Base-by-base conservation (phyloP, 2,329 filamentous ascomycete genomes). In the Xylaria sp. region DNA sequence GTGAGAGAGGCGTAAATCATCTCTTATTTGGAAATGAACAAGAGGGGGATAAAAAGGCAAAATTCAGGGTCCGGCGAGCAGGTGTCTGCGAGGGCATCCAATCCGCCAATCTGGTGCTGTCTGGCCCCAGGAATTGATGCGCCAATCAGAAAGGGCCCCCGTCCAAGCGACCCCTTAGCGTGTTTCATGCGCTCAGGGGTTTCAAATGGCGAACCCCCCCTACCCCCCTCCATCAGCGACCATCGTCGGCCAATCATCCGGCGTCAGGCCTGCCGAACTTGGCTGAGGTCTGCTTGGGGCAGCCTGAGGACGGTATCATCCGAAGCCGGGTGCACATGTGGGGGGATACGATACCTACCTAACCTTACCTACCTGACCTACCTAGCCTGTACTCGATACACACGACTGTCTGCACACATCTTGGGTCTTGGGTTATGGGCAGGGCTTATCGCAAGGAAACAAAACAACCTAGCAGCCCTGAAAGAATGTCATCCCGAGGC, bases 201-300 rank as follows among this genome's bases (percentile, higher is more conserved):
- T 50, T 54, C 52, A 54, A 56, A 59, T 59, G 56, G 50, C 50
- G 56, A 61, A n/a, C n/a, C n/a, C n/a, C n/a, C n/a, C n/a, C n/a
- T n/a, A n/a, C n/a, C n/a, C n/a, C n/a, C n/a, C n/a, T 61, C 58
- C 53, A 26, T 54, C 48, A 52, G 29, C 20, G 45, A 21, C 44
- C 41, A 43, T 46, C 48, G 29, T 34, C 26, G 43, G 17, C 58
- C 58, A 61, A 61, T 61, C 52, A 45, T 54, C 21, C 46, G 37
- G 50, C 4, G 4, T 13, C 11, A 34, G 29, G 11, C 29, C 29
- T 26, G 29, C 29, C 29, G 29, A 34, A 34, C 29, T 34, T n/a
- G n/a, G n/a, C n/a, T n/a, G n/a, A n/a, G n/a, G n/a, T n/a, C n/a
- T n/a, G n/a, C n/a, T n/a, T 34, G 29, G 24, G 24, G 24, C 24